phyloP scores from a whole-genome alignment of 2,329 filamentous ascomycete species.

The Malbranchea cinnamomea region DNA sequence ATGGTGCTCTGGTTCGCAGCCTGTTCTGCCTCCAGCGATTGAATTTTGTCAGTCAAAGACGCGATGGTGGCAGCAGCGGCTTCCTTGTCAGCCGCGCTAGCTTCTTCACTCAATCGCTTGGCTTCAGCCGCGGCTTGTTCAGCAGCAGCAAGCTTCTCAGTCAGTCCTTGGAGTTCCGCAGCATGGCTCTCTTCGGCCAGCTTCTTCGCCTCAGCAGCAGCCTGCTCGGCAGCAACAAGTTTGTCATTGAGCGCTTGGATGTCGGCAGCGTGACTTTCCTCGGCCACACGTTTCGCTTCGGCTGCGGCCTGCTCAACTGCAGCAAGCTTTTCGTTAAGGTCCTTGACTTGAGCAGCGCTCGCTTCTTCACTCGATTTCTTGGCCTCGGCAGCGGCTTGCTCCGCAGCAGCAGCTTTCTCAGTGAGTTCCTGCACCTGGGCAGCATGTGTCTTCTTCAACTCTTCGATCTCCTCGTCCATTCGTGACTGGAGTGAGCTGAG shows the following conservation, averaged over 20 bases:
- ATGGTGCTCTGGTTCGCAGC: slow-evolving; percentile 7
- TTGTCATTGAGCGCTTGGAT: slow-evolving; percentile 12
- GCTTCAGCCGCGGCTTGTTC: slow-evolving; percentile 10
- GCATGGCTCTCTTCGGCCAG: slow-evolving; percentile 7
- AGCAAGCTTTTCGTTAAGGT: slow-evolving; percentile 12
- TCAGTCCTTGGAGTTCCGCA: slow-evolving; percentile 9
- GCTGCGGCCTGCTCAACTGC: slow-evolving; percentile 10
- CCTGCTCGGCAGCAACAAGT: slow-evolving; percentile 11
- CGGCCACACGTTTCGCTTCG: slow-evolving; percentile 8
- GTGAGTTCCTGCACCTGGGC: slow-evolving; percentile 11
- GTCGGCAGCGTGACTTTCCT: slow-evolving; percentile 9
- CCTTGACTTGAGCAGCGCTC: slow-evolving; percentile 6
- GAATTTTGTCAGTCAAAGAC: slow-evolving; percentile 10
- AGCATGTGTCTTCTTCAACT: slow-evolving; percentile 6
- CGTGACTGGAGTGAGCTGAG: slow-evolving; percentile 6
- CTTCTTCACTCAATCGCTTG: slow-evolving; percentile 9
- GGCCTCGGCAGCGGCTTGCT: slow-evolving; percentile 10
- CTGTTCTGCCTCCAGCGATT: slow-evolving; percentile 10
- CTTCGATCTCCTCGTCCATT: slow-evolving; percentile 6
- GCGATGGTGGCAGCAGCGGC: slow-evolving; percentile 8
- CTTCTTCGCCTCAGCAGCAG: slow-evolving; percentile 10
- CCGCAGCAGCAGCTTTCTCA: slow-evolving; percentile 12
- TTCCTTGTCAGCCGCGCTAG: slow-evolving; percentile 9
- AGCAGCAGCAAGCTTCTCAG: slow-evolving; percentile 12
- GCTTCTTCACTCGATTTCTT: slow-evolving; percentile 9